Conservation (phyloP, 1,284 basidiomycete species). For the Cerrena zonata region DNA sequence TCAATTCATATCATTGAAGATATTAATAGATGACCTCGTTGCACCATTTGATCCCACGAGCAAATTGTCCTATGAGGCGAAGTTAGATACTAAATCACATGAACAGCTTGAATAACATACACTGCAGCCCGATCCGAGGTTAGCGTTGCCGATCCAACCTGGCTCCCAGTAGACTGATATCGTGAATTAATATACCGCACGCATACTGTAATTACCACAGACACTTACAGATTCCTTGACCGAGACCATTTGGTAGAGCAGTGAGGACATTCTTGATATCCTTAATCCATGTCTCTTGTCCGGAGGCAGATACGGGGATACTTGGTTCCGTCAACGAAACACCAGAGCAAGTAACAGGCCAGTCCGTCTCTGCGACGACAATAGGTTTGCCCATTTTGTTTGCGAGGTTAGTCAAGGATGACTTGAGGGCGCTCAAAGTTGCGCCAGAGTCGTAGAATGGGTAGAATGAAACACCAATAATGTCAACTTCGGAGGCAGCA, state of each 20-base stretch:
- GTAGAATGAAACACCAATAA: slow-evolving; percentile 62
- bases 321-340: slow-evolving; percentile 43
- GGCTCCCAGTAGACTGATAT: slow-evolving; percentile 55
- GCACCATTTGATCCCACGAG: slow-evolving; percentile 28
- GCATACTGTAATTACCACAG: not conserved
- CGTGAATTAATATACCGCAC: slow-evolving; percentile 16
- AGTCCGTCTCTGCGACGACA: slow-evolving; percentile 62
- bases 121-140: slow-evolving; percentile 47
- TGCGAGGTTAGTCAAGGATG: slow-evolving; percentile 45
- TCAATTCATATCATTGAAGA: slow-evolving; percentile 18
- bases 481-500: slow-evolving; percentile 45
- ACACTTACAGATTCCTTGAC: slow-evolving; percentile 31
- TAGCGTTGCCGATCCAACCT: slow-evolving; percentile 56
- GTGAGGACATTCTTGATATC: slow-evolving; percentile 46
- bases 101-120: slow-evolving; percentile 30
- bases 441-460: slow-evolving; percentile 60
- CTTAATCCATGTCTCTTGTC: slow-evolving; percentile 50
- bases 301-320: slow-evolving; percentile 45
- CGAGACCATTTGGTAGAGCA: slow-evolving; percentile 41
- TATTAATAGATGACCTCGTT: slow-evolving; percentile 29
- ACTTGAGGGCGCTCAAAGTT: slow-evolving; percentile 43
- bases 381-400: slow-evolving; percentile 48
- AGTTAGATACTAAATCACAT: not conserved
- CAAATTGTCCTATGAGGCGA: slow-evolving; percentile 27
- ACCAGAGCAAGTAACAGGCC: slow-evolving; percentile 48